Base-by-base conservation (phyloP, 108 stramenopile genomes). In the Nitzschia inconspicua region DNA sequence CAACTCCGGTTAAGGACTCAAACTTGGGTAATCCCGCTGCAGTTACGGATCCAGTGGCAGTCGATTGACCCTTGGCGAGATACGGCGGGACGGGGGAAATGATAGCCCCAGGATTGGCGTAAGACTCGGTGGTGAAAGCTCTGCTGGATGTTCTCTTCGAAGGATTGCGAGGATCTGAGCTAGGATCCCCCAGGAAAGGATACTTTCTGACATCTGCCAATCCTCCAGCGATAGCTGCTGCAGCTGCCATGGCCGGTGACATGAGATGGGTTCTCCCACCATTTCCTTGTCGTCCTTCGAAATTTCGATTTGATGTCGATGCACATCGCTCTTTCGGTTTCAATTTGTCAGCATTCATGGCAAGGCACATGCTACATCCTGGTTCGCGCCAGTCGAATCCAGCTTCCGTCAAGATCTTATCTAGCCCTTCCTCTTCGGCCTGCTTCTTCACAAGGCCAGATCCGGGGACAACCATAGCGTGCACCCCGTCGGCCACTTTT, bases 371-470 rank as follows among this genome's bases (percentile, higher is more conserved):
- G 72, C 74, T 77, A 75, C 95, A 94, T 63, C 95, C 93, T n/a
- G 93, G 93, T 74, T 94, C 95, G 28, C 93, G 79, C 88, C 89
- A 96, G 53, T 96, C 93, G 57, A 96, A 96, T 25, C 95, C 95
- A 31, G 95, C 95, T 35, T 91, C 93, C 1, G 73, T 67, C 14
- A 96, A 68, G 43, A 96, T 90, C 65, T 87, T 84, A 59, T 96
- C 95, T 31, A 96, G 65, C 27, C 95, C 95, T 76, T 96, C 95
- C 16, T 80, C 75, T 70, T 93, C 92, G 34, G 95, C 95, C 63
- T 94, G 93, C 40, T 73, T 84, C 76, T 96, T 96, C 51, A 96
- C 95, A 46, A 96, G 65, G 41, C 95, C 95, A 5, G 86, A 89
- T 63, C 95, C 95, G 35, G 95, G 95, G 25, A 96, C 95, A 32